Conservation (phyloP, 2,329 filamentous ascomycete species). For the Ophiostoma ulmi region DNA sequence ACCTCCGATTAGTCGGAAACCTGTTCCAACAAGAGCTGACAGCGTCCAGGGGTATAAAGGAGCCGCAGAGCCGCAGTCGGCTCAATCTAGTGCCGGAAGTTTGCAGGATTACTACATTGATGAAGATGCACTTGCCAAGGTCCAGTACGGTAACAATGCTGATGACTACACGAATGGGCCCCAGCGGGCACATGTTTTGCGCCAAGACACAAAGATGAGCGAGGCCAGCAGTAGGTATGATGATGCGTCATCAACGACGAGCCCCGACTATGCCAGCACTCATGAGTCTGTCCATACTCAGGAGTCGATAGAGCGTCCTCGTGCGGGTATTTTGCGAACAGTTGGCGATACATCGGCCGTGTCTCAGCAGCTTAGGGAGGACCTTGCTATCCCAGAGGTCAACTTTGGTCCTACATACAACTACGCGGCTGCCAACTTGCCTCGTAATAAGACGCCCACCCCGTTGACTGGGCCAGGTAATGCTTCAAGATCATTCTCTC, state of each 20-base stretch:
- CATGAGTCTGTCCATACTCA: constrained; percentile 48
- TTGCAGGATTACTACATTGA: constrained; percentile 28
- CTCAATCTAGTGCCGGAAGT: constrained; percentile 27
- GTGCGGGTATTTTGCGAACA: constrained; percentile 75
- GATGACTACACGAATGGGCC: not conserved
- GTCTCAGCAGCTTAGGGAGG: constrained; percentile 21
- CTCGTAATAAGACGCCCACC: constrained; percentile 34
- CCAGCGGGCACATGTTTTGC: constrained; percentile 28
- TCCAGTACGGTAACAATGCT: constrained; percentile 21
- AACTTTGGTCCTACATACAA: constrained; percentile 84
- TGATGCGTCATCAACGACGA: constrained; percentile 59
- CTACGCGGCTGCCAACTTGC: constrained; percentile 43
- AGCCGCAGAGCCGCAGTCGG: constrained; percentile 26
- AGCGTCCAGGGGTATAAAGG: constrained; percentile 28
- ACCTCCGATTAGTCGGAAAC: constrained; percentile 33
- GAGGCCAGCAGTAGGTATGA: constrained; percentile 50
- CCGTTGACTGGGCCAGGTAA: constrained; percentile 20
- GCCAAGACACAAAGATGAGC: constrained; percentile 38
- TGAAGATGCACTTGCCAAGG: constrained; percentile 25
- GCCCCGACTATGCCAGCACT: constrained; percentile 75
- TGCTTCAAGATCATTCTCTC: constrained; percentile 13
- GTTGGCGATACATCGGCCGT: constrained; percentile 51
- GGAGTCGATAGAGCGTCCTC: constrained; percentile 57
- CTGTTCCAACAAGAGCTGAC: constrained; percentile 31
- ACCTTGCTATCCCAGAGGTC: constrained; percentile 62